Percentiles rank a stretch among this genome's conserved stretches.
Evolutionary conservation across 179 eudicot species (phyloP).

Genomic region (Silene vulgaris): DNA sequence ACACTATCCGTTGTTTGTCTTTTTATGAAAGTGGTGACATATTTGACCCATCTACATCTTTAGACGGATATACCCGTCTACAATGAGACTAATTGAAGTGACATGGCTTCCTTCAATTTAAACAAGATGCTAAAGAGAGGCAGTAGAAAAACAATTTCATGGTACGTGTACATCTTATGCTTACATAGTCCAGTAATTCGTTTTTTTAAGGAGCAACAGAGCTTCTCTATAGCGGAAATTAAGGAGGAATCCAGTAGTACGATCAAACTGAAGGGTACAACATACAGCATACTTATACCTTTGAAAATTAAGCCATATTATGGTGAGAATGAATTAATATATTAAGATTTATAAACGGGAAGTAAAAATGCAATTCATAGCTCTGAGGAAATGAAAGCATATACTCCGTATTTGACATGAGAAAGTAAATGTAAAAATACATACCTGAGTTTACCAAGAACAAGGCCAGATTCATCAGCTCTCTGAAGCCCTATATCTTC

Average conservation of each 20-base stretch:
- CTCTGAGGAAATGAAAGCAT: background rate
- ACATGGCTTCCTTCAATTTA: slow-evolving; percentile 3
- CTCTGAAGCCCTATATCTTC: slow-evolving; percentile 92
- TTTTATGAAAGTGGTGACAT: too few species aligned
- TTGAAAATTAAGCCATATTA: too few species aligned
- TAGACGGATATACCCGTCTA: too few species aligned
- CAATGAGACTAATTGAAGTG: background rate
- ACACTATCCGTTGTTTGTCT: too few species aligned
- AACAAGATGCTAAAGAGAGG: slow-evolving; percentile 1
- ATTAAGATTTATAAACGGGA: background rate
- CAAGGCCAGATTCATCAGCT: slow-evolving; percentile 81
- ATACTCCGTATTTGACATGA: background rate
- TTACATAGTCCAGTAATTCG: background rate
- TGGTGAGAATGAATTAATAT: background rate
- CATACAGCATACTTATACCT: background rate
- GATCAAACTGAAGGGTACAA: background rate
- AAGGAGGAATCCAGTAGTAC: background rate
- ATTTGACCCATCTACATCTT: too few species aligned
- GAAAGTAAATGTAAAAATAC: background rate
- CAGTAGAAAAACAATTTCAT: background rate
- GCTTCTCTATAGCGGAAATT: background rate
- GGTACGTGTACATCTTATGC: background rate
- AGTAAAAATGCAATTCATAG: background rate
- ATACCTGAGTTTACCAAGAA: slow-evolving; percentile 95
- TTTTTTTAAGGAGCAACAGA: background rate